phyloP scores from a whole-genome alignment of 805 yeast genomes.

The Wickerhamomyces bovis region DNA sequence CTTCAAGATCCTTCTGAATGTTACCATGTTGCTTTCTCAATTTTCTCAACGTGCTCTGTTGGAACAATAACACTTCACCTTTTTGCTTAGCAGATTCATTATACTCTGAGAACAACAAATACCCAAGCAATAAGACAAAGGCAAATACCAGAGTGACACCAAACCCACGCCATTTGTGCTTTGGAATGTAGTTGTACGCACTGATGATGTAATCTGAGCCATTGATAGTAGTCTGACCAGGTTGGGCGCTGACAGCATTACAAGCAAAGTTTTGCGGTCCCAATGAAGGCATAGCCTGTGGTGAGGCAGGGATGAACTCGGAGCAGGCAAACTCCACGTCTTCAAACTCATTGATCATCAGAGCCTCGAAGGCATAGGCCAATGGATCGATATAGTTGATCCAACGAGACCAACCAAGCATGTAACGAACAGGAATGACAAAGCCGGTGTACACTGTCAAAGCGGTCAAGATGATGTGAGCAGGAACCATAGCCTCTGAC shows the following conservation, averaged over 20 bases:
- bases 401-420: slow-evolving; percentile 65
- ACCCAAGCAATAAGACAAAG: slow-evolving; percentile 42
- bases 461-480: slow-evolving; percentile 42
- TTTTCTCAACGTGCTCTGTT: slow-evolving; percentile 40
- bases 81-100: slow-evolving; percentile 60
- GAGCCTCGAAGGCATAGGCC: slow-evolving; percentile 51
- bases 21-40: slow-evolving; percentile 35
- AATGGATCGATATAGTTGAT: slow-evolving; percentile 55
- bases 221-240: slow-evolving; percentile 42
- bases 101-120: slow-evolving; percentile 48
- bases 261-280: slow-evolving; percentile 39
- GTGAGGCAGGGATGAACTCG: slow-evolving; percentile 37
- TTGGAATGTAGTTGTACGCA: slow-evolving; percentile 37
- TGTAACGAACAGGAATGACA: slow-evolving; percentile 47
- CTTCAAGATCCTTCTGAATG: slow-evolving; percentile 23
- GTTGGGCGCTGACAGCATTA: slow-evolving; percentile 46
- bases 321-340: slow-evolving; percentile 42
- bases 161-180: slow-evolving; percentile 56
- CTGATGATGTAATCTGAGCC: slow-evolving; percentile 45
- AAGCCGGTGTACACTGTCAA: slow-evolving; percentile 51
- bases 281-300: slow-evolving; percentile 16
- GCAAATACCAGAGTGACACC: slow-evolving; percentile 56
- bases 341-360: slow-evolving; percentile 52
- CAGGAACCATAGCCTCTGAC: slow-evolving; percentile 54
- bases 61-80: slow-evolving; percentile 67